Base-by-base conservation (phyloP, 768 basidiomycete species). In the Holtermannia corniformis region DNA sequence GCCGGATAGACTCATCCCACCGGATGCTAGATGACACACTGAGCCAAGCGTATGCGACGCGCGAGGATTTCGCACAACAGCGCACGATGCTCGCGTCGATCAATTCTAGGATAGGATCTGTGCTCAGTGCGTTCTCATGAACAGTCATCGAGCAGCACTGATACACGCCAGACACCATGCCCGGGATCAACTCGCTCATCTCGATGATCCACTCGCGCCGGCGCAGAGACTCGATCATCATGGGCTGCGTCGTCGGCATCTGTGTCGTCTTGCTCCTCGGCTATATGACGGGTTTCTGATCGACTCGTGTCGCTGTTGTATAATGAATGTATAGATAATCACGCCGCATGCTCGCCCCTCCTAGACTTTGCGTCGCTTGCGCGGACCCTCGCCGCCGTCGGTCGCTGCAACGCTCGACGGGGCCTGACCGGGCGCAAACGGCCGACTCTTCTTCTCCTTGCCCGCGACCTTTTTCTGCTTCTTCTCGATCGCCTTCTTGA, bases 1-100 rank as follows among this genome's bases (percentile, higher is more conserved):
- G 84, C 3, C 80, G 82, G 56, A 93, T 97, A 55, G 93, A 96
- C 73, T 86, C 82, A 59, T 89, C 86, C 21, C 92, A 97, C 74
- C 77, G 81, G 52, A 96, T 97, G 92, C 86, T 88, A 19, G 93
- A 97, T 66, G 85, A 86, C 41, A 78, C 92, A 27, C 77, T 99
- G 68, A 96, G 91, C 42, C 95, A 97, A 81, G 95, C 93, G 24
- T 92, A 96, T 66, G 95, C 90, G 67, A 96, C 93, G 2, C 83
- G 95, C 25, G 81, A 87, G 20, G 93, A 96, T 73, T 96, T 99
- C 73, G 75, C 80, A 23, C 80, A 82, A 43, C 95, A 99, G 72
- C 78, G 90, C 26, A 71, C 78, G 11, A 81, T 85, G 20, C 73
- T 99, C 40, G 74, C 81, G 7, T 78, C 82, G 14, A 87, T 99